Conservation (phyloP, 139 green algal genomes). For the Limnomonas spitsbergensis region DNA sequence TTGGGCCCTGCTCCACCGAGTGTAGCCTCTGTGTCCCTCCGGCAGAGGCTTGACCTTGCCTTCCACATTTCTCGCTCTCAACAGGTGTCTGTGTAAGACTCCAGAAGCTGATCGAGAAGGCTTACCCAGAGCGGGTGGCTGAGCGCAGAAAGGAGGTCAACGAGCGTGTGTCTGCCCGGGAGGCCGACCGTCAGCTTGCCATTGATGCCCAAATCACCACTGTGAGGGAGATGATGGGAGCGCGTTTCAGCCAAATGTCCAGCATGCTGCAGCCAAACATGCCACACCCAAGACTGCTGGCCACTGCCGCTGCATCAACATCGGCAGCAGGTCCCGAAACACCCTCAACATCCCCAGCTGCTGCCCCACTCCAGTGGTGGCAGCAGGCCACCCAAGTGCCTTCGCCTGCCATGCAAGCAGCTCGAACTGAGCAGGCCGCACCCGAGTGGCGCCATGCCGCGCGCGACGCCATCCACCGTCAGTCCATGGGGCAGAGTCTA, state of each 20-base stretch:
- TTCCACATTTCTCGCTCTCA: too few relatives aligned
- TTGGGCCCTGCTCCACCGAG: too few relatives aligned
- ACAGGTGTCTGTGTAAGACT: slow-evolving; percentile 3
- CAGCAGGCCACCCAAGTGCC: too few relatives aligned
- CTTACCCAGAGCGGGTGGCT: neutral
- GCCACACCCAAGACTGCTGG: too few relatives aligned
- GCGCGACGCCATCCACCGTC: neutral
- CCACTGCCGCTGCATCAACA: too few relatives aligned
- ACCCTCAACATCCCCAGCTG: too few relatives aligned
- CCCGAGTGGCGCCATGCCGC: neutral
- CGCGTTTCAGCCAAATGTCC: neutral
- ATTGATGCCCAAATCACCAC: neutral
- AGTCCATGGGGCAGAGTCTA: neutral
- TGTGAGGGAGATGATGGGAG: slow-evolving; percentile 1
- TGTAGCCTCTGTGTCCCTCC: too few relatives aligned
- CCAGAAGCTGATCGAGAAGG: neutral
- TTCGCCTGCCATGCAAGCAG: too few relatives aligned
- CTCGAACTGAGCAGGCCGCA: too few relatives aligned
- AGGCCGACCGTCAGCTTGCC: too few relatives aligned
- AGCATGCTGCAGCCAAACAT: neutral
- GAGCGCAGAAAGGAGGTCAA: neutral
- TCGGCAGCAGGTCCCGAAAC: too few relatives aligned
- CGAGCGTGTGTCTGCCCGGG: neutral
- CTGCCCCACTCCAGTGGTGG: too few relatives aligned
- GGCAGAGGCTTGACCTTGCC: neutral